Evolutionary conservation across 345 rosid species (phyloP), one percentile per base, ranked within the genome.

Genomic region (Gossypium mustelinum): DNA sequence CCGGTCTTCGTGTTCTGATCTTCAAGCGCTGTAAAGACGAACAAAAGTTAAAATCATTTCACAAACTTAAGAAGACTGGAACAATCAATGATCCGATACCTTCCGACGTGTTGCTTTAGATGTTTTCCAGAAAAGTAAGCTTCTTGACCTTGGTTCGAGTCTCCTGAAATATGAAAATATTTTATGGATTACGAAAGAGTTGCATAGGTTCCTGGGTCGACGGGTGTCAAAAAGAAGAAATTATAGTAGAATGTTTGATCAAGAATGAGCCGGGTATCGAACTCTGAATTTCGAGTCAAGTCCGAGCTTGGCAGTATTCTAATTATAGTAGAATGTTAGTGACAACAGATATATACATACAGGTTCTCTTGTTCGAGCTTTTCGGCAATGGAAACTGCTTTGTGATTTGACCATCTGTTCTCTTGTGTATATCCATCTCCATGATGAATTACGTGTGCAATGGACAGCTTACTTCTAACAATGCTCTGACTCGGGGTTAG

Each of bases 281-380:
- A 34, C 41, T 34, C 41, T 34, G 41, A 34, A 34, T 34, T 34
- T 34, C 7, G 41, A 5, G 41, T 34, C 41, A 34, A 34, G 39
- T 34, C 4, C 6, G 1, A 34, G 39, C 39, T 4, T 34, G 39
- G 39, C 39, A 34, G 39, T 34, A 4, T 4, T 4, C 39, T 50
- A 64, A n/a, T 14, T 39, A 17, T 25, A 9, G 9, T 39, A n/a
- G 57, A 64, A 20, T 20, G 51, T 9, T 16, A 44, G 25, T 51
- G 56, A 54, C 43, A 71, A 13, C 14, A 25, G 24, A 70, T 54
- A 75, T 75, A 85, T 75, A 85, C 98, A 51, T 82, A 96, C 99
- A 96, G 80, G 76, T 92, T 93, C 79, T 96, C 97, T 80, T 89
- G 95, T 82, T 96, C 99, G 64, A 96, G 97, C 86, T 89, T 96